Evolutionary conservation across 2,329 filamentous ascomycete genomes (phyloP).

Genomic region (Zasmidium cellare): DNA sequence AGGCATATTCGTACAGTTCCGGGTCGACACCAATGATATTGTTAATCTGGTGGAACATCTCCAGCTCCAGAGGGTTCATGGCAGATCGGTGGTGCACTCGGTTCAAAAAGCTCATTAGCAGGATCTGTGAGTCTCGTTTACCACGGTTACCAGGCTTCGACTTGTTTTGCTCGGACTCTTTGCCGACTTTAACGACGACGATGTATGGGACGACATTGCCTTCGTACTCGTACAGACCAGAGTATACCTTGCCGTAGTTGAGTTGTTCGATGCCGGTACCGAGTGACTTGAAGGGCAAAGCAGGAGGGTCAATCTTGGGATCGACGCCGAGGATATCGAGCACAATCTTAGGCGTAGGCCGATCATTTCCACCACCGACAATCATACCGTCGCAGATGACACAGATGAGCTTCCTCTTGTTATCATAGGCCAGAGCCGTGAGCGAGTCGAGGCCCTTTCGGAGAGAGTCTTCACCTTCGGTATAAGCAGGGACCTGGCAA

Average conservation of each 20-base stretch:
- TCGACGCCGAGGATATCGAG: conserved; percentile 96
- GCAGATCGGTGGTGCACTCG: conserved; percentile 90
- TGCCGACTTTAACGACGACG: conserved; percentile 94
- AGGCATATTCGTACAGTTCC: conserved; percentile 92
- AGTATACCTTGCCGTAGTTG: conserved; percentile 98
- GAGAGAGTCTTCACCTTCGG: conserved; percentile 93
- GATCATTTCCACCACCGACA: conserved; percentile 91
- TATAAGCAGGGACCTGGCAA: conserved; percentile 96
- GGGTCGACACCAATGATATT: conserved; percentile 98
- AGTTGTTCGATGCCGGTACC: conserved; percentile 87
- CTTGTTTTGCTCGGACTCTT: conserved; percentile 88
- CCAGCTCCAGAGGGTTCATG: conserved; percentile 94
- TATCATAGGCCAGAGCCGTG: conserved; percentile 93
- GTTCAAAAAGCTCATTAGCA: conserved; percentile 97
- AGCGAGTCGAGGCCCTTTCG: conserved; percentile 91
- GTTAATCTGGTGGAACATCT: conserved; percentile 99
- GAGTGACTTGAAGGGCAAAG: conserved; percentile 90
- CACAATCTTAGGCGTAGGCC: conserved; percentile 95
- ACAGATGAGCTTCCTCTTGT: conserved; percentile 95
- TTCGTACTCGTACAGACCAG: conserved; percentile 94
- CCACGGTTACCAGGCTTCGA: conserved; percentile 95
- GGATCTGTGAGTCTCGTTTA: conserved; percentile 95
- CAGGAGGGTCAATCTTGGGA: conserved; percentile 92
- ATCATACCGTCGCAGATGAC: conserved; percentile 98
- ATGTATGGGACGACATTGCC: conserved; percentile 96